Evolutionary conservation across 805 yeast species (phyloP), one percentile per base, ranked within the genome.

Genomic region (Yarrowia sp.): DNA sequence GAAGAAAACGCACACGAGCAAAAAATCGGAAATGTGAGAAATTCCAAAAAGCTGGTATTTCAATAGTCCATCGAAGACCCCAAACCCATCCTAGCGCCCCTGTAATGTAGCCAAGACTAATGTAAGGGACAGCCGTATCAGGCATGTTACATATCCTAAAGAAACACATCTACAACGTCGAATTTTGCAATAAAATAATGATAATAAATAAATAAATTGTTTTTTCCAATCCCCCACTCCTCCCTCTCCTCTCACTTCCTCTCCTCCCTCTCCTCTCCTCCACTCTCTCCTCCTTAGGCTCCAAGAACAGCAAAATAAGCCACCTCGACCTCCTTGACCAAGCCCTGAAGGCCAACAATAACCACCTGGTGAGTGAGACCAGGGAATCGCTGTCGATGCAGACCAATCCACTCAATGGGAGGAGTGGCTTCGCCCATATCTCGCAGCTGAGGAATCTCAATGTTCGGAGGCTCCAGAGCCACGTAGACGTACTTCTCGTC

Each of bases 401-500:
- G 78, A 1, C 99, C 99, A 76, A 94, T 88, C 99, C 99, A 94
- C 71, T 94, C 99, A 63, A 94, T 75, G 1, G 99, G 99, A 0
- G 99, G 99, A 0, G 99, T 94, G 1, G 97, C 98, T 74, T 87
- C 92, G 24, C 99, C 98, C 68, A 94, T 78, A 69, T 94, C 98
- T 69, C 84, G 85, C 69, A 94, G 77, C 67, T 87, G 93, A 1
- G 98, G 98, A 18, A 94, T 88, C 65, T 88, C 96, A 35, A 94
- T 90, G 6, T 82, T 77, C 0, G 97, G 97, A 10, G 87, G 88
- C 35, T 80, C 84, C 10, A 88, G 69, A 0, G 98, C 83, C 31
- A 78, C 68, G 67, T 90, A 90, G n/a, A 61, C 62, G 58, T 63
- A 68, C 41, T 65, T 49, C 27, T 76, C 72, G 61, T 80, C 83